Base-by-base conservation (phyloP, 345 rosid species). In the Rhodamnia argentea region DNA sequence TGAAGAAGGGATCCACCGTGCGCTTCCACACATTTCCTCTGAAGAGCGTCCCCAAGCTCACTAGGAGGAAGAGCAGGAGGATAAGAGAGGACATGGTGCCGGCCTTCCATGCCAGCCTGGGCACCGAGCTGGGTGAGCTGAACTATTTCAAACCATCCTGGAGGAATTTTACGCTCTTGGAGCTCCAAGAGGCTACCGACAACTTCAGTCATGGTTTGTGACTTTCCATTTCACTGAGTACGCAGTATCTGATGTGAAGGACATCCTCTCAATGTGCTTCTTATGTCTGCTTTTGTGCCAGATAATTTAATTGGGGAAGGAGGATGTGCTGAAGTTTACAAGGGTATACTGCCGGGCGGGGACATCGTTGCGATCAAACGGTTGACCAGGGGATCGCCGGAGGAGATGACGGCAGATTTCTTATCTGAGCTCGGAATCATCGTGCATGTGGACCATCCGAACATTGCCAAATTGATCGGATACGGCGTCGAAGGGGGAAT, bases 401-500 rank as follows among this genome's bases (percentile, higher is more conserved):
- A 96, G 78, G 98, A 97, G 87, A 97, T 96, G 96, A 94, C 96
- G 0, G 85, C 91, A 82, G 99, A 96, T 89, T 97, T 90, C 88
- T 87, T 97, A 84, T 96, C 98, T 3, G 99, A 95, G 89, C 94
- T 95, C 44, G 99, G 99, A 83, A 95, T 97, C 47, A 95, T 95
- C 62, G 98, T 92, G 86, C 99, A 97, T 87, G 98, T 95, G 84
- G 95, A 95, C 86, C 98, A 94, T 90, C 98, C 99, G n/a, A 94
- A 94, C 86, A 95, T 96, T 82, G 99, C 99, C 85, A 95, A 92
- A 87, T 87, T 95, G 82, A 92, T 96, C 83, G 99, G 98, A 2
- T 94, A 95, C 82, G 95, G 99, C 52, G 96, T 97, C 81, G 99
- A 96, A 91, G 98, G 96, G 85, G 99, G 98, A 57, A 95, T 97